A percentile compares a stretch with the other conserved stretches of the same genome.
phyloP scores from a whole-genome alignment of 192 early-diverging fungal species.

The Gorgonomyces haynaldii region DNA sequence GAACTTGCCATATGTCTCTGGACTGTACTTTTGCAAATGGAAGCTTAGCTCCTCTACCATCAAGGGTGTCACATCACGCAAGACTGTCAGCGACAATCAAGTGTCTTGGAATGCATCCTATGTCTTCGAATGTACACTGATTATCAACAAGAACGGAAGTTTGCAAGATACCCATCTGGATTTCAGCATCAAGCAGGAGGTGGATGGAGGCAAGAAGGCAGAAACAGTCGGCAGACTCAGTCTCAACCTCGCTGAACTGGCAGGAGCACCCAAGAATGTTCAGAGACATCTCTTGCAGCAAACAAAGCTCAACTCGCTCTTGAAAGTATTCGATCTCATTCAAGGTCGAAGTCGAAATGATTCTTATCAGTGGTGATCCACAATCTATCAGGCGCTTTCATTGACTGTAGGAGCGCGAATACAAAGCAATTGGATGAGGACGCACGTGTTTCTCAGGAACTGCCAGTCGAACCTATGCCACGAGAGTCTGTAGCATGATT shows the following conservation, averaged over 20 bases:
- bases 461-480: too few species aligned
- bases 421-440: too few species aligned
- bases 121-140: constrained; percentile 39
- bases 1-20: constrained; percentile 69
- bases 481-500: too few species aligned
- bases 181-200: constrained; percentile 53
- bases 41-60: constrained; percentile 26
- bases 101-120: constrained; percentile 54
- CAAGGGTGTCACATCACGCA: constrained; percentile 12
- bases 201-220: constrained; percentile 45
- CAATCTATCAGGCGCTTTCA: too few species aligned
- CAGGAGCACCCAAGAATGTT: constrained; percentile 21
- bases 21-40: constrained; percentile 72
- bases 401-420: too few species aligned
- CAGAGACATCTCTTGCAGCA: constrained; percentile 20
- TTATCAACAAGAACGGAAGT: constrained; percentile 60
- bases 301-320: constrained; percentile 15
- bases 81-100: constrained; percentile 14
- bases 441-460: too few species aligned
- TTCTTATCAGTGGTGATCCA: too few species aligned
- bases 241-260: constrained; percentile 72
- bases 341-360: too few species aligned
- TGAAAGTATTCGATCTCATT: constrained; percentile 1
- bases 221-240: constrained; percentile 53
- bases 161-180: constrained; percentile 62